Conservation (phyloP, 306 rosid species). For the Crotalaria pallida region DNA sequence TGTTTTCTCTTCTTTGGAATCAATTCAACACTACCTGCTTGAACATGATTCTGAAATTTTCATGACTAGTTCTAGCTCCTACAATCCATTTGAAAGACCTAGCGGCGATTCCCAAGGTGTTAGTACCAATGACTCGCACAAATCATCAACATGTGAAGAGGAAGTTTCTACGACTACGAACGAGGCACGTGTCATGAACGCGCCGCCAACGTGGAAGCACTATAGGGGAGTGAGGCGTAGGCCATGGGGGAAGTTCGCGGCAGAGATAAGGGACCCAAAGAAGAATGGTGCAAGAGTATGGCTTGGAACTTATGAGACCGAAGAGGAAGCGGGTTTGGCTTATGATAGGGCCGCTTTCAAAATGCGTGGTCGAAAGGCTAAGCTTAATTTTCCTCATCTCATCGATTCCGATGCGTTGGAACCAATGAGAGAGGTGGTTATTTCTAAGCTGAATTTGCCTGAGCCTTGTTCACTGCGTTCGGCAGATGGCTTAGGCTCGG, state of each 20-base stretch:
- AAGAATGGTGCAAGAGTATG: conserved; percentile 50
- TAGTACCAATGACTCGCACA: no score
- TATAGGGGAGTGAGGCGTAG: conserved; percentile 55
- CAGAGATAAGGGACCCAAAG: conserved; percentile 41
- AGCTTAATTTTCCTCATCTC: conserved; percentile 54
- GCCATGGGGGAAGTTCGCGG: conserved; percentile 68
- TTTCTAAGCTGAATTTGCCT: neutral
- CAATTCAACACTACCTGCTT: neutral
- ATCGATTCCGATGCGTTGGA: conserved; percentile 16
- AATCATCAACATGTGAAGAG: no score
- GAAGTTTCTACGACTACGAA: neutral
- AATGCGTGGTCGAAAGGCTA: conserved; percentile 54
- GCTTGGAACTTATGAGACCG: conserved; percentile 56
- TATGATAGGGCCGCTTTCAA: conserved; percentile 56
- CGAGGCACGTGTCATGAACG: neutral
- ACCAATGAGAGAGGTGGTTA: neutral
- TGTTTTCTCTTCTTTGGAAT: neutral
- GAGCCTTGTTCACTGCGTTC: neutral
- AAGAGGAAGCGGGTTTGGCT: conserved; percentile 52
- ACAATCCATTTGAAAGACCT: neutral
- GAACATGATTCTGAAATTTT: neutral
- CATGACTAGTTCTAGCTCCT: neutral
- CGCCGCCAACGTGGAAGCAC: neutral
- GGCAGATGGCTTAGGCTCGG: neutral
- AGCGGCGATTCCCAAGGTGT: neutral